These are phyloP conservation scores for Bolboschoenus planiculmis DNA, from an alignment of 176 grass and related monocot species.

Conservation along the genomic window DNA sequence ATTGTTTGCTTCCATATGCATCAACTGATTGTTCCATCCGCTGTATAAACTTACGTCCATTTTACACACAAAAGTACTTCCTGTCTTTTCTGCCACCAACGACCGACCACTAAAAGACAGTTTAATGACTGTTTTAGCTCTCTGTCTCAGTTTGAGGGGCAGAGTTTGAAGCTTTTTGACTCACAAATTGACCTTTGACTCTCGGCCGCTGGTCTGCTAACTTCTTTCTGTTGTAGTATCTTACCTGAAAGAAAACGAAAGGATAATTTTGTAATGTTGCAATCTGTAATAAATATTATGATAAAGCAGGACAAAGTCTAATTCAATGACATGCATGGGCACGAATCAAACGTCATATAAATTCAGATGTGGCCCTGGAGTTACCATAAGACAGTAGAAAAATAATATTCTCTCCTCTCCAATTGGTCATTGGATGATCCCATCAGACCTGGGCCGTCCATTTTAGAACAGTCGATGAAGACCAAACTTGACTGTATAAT, in stretches of 20 bases:
- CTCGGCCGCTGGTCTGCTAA: conserved; percentile 81
- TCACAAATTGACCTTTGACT: conserved; percentile 95
- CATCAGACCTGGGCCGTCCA: neutral
- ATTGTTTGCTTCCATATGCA: neutral
- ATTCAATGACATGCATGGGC: neutral
- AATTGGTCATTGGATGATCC: neutral
- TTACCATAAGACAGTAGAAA: neutral
- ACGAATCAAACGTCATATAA: neutral
- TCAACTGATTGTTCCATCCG: neutral
- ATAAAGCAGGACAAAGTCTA: neutral
- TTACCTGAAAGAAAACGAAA: conserved; percentile 49
- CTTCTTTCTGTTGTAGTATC: conserved; percentile 91
- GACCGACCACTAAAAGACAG: conserved; percentile 2
- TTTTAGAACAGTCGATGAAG: neutral
- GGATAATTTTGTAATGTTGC: neutral
- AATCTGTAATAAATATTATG: neutral
- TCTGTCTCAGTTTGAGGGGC: conserved; percentile 39
- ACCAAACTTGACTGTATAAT: neutral
- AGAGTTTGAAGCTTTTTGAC: conserved; percentile 49
- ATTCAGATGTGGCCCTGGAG: neutral
- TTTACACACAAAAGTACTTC: neutral
- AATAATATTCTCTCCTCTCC: neutral
- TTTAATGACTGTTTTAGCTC: conserved; percentile 22
- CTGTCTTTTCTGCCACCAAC: neutral
- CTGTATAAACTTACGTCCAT: neutral